phyloP scores from a whole-genome alignment of 2,329 filamentous ascomycete genomes.

The Sporothrix euskadiensis region DNA sequence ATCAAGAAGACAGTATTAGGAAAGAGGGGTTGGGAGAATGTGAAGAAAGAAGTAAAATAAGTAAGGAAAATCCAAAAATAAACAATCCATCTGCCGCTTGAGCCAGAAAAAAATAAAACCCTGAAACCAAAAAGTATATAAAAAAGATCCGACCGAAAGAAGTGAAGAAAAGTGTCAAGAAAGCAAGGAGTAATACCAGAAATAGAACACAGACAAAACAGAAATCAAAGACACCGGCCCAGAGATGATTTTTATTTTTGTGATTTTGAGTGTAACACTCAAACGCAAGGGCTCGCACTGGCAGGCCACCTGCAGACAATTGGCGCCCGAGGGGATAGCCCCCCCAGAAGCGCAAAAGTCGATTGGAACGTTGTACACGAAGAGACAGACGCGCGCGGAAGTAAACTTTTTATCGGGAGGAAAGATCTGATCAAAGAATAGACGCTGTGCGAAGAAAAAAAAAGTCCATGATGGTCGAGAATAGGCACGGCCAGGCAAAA shows the following conservation, averaged over 20 bases:
- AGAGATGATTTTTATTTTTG: background rate
- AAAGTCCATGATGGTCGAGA: background rate
- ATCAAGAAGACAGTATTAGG: slow-evolving; percentile 17
- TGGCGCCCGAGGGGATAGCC: background rate
- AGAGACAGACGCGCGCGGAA: background rate
- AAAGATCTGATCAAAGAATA: slow-evolving; percentile 10
- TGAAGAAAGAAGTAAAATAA: background rate
- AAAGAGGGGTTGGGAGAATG: background rate
- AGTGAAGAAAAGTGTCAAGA: background rate
- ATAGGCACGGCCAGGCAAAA: background rate
- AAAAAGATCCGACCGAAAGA: background rate
- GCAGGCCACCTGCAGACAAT: too few relatives aligned
- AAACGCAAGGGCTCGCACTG: background rate
- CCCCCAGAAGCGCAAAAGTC: background rate
- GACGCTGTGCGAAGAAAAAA: background rate
- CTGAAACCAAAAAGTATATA: background rate
- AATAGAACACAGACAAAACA: background rate
- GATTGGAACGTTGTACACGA: slow-evolving; percentile 1
- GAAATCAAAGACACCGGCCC: slow-evolving; percentile 3
- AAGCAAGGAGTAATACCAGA: background rate
- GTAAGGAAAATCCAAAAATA: background rate
- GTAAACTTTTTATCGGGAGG: slow-evolving; percentile 9
- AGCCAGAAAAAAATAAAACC: background rate
- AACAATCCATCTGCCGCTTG: slow-evolving; percentile 2
- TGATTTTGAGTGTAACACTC: background rate